These are phyloP conservation scores for Penicillium sp. DNA, from an alignment of 2,329 filamentous ascomycete genomes.

Conservation along the genomic window DNA sequence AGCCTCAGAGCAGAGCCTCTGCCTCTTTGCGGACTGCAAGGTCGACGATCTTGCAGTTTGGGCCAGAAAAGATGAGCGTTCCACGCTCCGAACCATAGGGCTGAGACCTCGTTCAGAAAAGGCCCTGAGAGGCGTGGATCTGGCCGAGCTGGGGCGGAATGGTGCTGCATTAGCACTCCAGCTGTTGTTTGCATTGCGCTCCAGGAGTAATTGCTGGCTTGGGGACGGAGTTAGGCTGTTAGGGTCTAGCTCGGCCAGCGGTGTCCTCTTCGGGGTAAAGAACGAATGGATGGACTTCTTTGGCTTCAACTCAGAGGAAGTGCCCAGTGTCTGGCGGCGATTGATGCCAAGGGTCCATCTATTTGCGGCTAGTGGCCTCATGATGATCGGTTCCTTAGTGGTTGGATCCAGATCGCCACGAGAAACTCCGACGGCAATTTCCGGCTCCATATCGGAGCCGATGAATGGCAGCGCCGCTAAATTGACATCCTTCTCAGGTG, in stretches of 20 bases:
- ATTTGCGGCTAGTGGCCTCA: slow-evolving; percentile 35
- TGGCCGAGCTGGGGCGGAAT: slow-evolving; percentile 34
- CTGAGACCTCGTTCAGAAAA: slow-evolving; percentile 42
- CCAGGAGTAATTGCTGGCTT: slow-evolving; percentile 59
- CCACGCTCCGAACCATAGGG: slow-evolving; percentile 41
- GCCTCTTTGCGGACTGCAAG: slow-evolving; percentile 50
- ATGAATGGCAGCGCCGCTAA: slow-evolving; percentile 76
- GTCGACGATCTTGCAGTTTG: slow-evolving; percentile 41
- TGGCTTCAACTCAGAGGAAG: slow-evolving; percentile 56
- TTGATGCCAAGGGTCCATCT: slow-evolving; percentile 36
- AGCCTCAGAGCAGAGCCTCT: slow-evolving; percentile 51
- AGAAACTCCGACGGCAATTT: slow-evolving; percentile 71
- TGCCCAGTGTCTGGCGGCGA: slow-evolving; percentile 42
- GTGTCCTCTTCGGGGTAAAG: slow-evolving; percentile 62
- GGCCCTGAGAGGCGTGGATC: slow-evolving; percentile 36
- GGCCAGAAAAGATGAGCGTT: slow-evolving; percentile 41
- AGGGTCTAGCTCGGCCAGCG: slow-evolving; percentile 65
- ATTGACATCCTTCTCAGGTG: slow-evolving; percentile 61
- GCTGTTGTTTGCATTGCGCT: slow-evolving; percentile 52
- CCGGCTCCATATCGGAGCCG: slow-evolving; percentile 67
- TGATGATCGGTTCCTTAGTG: slow-evolving; percentile 65
- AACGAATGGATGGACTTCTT: slow-evolving; percentile 62
- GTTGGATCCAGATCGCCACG: slow-evolving; percentile 83
- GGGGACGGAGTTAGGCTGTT: slow-evolving; percentile 67
- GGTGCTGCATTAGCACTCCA: slow-evolving; percentile 56